Base-by-base conservation (phyloP, 148 eudicot species). In the Cornus suecica region DNA sequence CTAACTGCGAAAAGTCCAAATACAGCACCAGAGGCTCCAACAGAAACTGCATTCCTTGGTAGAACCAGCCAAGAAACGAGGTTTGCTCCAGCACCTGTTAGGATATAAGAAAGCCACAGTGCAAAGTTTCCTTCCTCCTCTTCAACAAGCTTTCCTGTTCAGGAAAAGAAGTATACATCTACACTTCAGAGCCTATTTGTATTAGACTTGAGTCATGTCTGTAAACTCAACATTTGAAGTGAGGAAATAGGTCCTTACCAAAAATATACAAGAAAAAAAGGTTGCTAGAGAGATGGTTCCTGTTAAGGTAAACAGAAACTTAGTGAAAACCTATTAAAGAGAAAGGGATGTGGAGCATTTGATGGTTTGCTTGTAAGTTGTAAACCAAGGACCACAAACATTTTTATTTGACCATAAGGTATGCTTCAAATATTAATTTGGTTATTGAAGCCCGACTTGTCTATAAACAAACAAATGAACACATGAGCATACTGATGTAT, bases 251-350 rank as follows among this genome's bases (percentile, higher is more conserved):
- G 69, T 34, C 91, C 91, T 86, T 89, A 95, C 99, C 99, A 75
- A 95, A 93, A 71, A 95, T 95, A 78, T 95, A 95, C 76, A 95
- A 78, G 86, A 95, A 95, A 90, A 95, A 95, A 48, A 95, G 97
- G 85, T 95, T 95, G 93, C 97, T 92, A 41, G 97, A 93, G 28
- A 95, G 92, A 87, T 95, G 99, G 76, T 87, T 90, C 99, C 99
- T 95, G 97, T 80, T 60, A 75, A 70, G 18, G 64, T 18, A 73
- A 34, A 74, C 37, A 70, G 60, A 15, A 78, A 69, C 54, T 34
- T 14, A 75, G 37, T 71, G 16, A 77, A 76, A 65, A 66, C 60
- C 3, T 24, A 73, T 5, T 24, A 73, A 65, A 74, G 42, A 58
- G 14, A 34, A 42, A 60, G 8, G 20, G 61, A 23, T 25, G 62